Evolutionary conservation across 768 basidiomycete species (phyloP), one percentile per base, ranked within the genome.

Genomic region (Erythrobasidium yunnanense): DNA sequence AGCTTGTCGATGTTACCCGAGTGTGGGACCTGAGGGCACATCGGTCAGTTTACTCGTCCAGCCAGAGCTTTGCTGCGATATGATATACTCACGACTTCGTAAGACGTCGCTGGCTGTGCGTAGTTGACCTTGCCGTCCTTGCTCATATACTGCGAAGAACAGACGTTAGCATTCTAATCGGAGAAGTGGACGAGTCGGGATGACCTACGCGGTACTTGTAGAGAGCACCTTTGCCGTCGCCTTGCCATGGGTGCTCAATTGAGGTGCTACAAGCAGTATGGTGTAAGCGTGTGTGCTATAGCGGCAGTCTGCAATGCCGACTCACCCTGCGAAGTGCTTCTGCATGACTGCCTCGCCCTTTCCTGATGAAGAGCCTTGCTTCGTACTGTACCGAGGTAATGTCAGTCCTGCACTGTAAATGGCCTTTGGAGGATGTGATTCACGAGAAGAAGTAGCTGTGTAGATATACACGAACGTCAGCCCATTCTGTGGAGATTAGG

Each of bases 191-290:
- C 7, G 32, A 8, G 23, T 57, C 18, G 18, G 6, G 38, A n/a
- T 42, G 46, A 51, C 60, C 42, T 20, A 63, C 60, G 20, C 60
- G 42, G 60, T 63, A 63, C 60, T 63, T 63, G 60, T 63, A 63
- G 47, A 63, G 60, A 7, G 60, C 22, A 29, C 47, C 49, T 49
- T 51, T 63, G 60, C 49, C 49, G 47, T 63, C 33, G 5, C 8
- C 25, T 3, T 58, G 38, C 60, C 60, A 63, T 63, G 60, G 60
- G 32, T 63, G 60, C 23, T 46, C 49, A 29, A 63, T 22, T 11
- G 45, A 29, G 32, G 47, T 63, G 60, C 32, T 23, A 5, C 4
- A 25, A 27, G 20, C 27, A 42, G 5, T 38, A 4, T 4, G 7
- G 29, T 25, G 4, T 2, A 3, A 49, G n/a, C n/a, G n/a, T n/a